phyloP scores from a whole-genome alignment of 495 filamentous ascomycete species.

The Aspergillus ellipticus region DNA sequence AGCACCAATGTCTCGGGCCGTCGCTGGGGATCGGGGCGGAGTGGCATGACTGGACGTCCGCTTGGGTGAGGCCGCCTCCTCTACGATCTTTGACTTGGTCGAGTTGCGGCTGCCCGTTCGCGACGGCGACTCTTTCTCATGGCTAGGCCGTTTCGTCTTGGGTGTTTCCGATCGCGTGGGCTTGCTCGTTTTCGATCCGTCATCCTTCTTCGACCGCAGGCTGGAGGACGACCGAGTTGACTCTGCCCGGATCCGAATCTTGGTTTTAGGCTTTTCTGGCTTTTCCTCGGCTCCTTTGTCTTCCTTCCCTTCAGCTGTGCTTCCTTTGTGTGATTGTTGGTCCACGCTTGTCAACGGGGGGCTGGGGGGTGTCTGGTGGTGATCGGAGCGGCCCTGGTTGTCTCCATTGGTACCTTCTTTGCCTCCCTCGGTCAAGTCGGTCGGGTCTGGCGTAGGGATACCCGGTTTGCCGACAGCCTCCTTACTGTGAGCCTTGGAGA shows the following conservation, averaged over 20 bases:
- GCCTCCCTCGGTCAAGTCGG: conserved; percentile 61
- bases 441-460: conserved; percentile 74
- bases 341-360: conserved; percentile 58
- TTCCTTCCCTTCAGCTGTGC: conserved; percentile 36
- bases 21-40: conserved; percentile 33
- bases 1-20: conserved; percentile 34
- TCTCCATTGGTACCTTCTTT: conserved; percentile 28
- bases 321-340: conserved; percentile 46
- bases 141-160: conserved; percentile 32
- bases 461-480: conserved; percentile 67
- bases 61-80: conserved; percentile 32
- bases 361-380: conserved; percentile 53
- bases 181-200: conserved; percentile 37
- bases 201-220: conserved; percentile 37
- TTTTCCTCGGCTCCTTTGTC: conserved; percentile 38
- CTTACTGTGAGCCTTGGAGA: conserved; percentile 88
- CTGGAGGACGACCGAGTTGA: conserved; percentile 42
- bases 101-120: conserved; percentile 34
- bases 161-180: conserved; percentile 39
- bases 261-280: conserved; percentile 32
- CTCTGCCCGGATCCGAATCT: conserved; percentile 40
- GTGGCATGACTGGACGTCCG: conserved; percentile 34
- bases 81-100: conserved; percentile 30
- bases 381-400: conserved; percentile 24
- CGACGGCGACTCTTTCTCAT: conserved; percentile 29